These are phyloP conservation scores for Malus asiatica DNA, from an alignment of 306 rosid genomes.

Conservation along the genomic window DNA sequence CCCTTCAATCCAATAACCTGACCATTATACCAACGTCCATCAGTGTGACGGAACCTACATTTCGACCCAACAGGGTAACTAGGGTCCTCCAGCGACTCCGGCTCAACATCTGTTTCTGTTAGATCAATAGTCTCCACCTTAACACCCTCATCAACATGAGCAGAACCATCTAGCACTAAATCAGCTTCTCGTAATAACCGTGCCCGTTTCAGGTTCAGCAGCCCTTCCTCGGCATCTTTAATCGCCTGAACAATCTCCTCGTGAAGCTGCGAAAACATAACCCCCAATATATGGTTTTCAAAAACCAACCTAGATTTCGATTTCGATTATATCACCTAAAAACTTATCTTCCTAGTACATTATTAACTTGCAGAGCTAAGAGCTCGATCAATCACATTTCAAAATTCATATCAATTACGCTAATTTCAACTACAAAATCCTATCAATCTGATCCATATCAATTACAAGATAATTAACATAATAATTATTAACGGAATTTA, in stretches of 20 bases:
- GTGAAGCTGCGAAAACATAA: conserved; percentile 45
- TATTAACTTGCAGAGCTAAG: neutral
- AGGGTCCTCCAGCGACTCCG: conserved; percentile 45
- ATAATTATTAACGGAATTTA: neutral
- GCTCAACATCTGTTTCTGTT: conserved; percentile 33
- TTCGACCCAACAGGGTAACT: conserved; percentile 67
- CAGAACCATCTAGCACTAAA: conserved; percentile 32
- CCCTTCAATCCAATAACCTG: conserved; percentile 49
- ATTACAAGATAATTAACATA: neutral
- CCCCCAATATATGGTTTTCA: neutral
- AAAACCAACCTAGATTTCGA: neutral
- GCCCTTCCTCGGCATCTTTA: conserved; percentile 88
- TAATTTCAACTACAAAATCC: neutral
- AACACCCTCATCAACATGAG: conserved; percentile 34
- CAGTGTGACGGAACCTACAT: conserved; percentile 74
- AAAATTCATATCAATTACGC: neutral
- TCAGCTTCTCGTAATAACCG: conserved; percentile 73
- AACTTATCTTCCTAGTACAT: neutral
- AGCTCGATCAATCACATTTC: neutral
- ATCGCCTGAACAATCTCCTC: conserved; percentile 80
- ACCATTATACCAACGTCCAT: conserved; percentile 94
- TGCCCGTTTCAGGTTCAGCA: conserved; percentile 72
- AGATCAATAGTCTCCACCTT: conserved; percentile 50
- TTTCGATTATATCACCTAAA: neutral
- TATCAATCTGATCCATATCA: neutral